Evolutionary conservation across 345 rosid genomes (phyloP).

Genomic region (Eutrema heterophyllum): DNA sequence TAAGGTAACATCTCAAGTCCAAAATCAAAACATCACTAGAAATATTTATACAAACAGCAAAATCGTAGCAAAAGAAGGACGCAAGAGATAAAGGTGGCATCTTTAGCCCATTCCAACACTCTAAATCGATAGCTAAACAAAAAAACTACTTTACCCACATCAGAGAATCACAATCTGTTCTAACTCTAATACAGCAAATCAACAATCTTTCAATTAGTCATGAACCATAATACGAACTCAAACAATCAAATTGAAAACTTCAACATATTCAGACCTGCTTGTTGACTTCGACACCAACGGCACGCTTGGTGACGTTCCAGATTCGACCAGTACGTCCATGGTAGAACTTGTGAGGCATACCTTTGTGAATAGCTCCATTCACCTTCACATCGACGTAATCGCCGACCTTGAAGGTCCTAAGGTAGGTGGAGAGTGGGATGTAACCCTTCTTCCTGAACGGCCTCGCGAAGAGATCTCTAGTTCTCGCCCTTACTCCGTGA

Average conservation of each 20-base stretch:
- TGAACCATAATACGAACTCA: no score
- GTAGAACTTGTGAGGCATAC: constrained; percentile 86
- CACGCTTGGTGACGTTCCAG: constrained; percentile 80
- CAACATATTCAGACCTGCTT: constrained; percentile 43
- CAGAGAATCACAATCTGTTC: neutral
- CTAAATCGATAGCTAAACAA: neutral
- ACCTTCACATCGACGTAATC: constrained; percentile 70
- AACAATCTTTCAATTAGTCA: neutral
- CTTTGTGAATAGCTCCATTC: constrained; percentile 77
- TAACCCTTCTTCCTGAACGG: constrained; percentile 76
- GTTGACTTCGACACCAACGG: constrained; percentile 73
- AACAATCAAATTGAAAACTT: neutral
- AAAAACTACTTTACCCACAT: neutral
- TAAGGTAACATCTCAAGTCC: neutral
- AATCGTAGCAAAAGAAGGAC: neutral
- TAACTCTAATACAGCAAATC: neutral
- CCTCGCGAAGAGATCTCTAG: constrained; percentile 60
- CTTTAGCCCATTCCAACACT: neutral
- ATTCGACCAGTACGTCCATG: constrained; percentile 81
- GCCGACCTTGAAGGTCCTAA: constrained; percentile 60
- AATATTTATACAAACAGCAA: neutral
- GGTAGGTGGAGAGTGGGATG: constrained; percentile 61
- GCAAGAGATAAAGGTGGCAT: neutral
- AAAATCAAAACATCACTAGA: neutral
- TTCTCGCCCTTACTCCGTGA: constrained; percentile 56